Conservation (phyloP, 1,284 basidiomycete species). For the Mrakiaceae sp. region DNA sequence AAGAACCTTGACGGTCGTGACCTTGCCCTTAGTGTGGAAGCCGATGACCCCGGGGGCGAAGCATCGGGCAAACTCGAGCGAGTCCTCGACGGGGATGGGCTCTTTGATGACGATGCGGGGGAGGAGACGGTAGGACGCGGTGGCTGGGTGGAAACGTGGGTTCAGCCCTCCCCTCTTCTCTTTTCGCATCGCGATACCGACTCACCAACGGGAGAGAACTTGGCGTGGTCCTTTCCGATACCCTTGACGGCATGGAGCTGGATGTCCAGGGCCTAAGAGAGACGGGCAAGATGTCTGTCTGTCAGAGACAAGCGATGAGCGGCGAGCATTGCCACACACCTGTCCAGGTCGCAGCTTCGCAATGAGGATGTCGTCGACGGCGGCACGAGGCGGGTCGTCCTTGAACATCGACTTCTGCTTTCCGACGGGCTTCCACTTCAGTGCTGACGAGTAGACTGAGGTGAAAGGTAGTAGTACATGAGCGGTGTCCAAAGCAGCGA, state of each 20-base stretch:
- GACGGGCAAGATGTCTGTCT: background rate
- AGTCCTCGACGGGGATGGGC: slow-evolving; percentile 49
- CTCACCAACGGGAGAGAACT: slow-evolving; percentile 92
- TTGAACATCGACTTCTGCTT: slow-evolving; percentile 50
- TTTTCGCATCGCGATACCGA: slow-evolving; percentile 15
- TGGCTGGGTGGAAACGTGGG: slow-evolving; percentile 44
- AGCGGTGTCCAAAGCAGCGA: background rate
- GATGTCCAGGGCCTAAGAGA: slow-evolving; percentile 52
- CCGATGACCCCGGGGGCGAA: slow-evolving; percentile 84
- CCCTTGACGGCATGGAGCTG: slow-evolving; percentile 91
- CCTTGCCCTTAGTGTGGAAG: slow-evolving; percentile 37
- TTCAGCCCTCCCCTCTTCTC: too few relatives aligned
- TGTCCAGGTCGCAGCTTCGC: slow-evolving; percentile 86
- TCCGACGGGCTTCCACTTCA: slow-evolving; percentile 78
- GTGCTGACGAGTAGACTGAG: slow-evolving; percentile 60
- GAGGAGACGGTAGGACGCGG: slow-evolving; percentile 85
- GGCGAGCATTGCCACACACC: slow-evolving; percentile 21
- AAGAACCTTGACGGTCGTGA: too few relatives aligned
- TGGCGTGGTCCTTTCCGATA: slow-evolving; percentile 92
- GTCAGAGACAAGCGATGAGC: too few relatives aligned
- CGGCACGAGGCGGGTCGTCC: slow-evolving; percentile 50
- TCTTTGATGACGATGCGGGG: slow-evolving; percentile 72
- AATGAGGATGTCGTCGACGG: slow-evolving; percentile 76
- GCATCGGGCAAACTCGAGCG: slow-evolving; percentile 70
- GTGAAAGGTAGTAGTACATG: background rate